phyloP scores from a whole-genome alignment of 371 early-diverging fungal genomes.

The Actinomucor elegans region DNA sequence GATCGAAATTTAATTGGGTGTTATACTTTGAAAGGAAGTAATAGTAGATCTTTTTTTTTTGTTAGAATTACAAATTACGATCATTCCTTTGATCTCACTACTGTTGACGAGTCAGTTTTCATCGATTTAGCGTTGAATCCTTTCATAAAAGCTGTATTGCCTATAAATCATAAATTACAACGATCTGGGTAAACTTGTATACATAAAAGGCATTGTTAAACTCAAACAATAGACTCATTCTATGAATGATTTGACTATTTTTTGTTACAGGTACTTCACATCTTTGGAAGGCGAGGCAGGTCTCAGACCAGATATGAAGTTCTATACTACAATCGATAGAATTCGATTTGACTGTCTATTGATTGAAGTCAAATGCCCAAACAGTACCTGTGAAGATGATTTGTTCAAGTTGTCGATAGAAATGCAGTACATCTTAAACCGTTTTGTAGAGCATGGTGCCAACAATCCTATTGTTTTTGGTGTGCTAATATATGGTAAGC shows the following conservation, averaged over 20 bases:
- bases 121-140: conserved; percentile 10
- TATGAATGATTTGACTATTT: conserved; percentile 3
- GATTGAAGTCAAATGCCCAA: conserved; percentile 13
- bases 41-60: background rate
- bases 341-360: conserved; percentile 4
- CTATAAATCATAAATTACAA: conserved; percentile 7
- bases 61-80: conserved; percentile 5
- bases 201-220: background rate
- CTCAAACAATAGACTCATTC: conserved; percentile 2
- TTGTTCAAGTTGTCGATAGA: conserved; percentile 5
- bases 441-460: conserved; percentile 1
- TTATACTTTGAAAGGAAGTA: conserved; percentile 7
- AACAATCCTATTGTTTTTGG: conserved; percentile 11
- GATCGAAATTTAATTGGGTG: too few relatives aligned
- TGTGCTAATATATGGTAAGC: conserved; percentile 12
- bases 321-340: background rate
- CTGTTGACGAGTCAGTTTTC: conserved; percentile 7
- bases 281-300: conserved; percentile 1
- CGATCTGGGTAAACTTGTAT: conserved; percentile 8
- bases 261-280: conserved; percentile 7
- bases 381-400: conserved; percentile 6
- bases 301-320: conserved; percentile 6
- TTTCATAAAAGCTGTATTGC: conserved; percentile 13
- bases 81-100: conserved; percentile 3
- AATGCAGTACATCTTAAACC: conserved; percentile 3